Percentiles rank a stretch among this genome's conserved stretches.
Evolutionary conservation across 768 basidiomycete genomes (phyloP).

Genomic region (Collybia sordida): DNA sequence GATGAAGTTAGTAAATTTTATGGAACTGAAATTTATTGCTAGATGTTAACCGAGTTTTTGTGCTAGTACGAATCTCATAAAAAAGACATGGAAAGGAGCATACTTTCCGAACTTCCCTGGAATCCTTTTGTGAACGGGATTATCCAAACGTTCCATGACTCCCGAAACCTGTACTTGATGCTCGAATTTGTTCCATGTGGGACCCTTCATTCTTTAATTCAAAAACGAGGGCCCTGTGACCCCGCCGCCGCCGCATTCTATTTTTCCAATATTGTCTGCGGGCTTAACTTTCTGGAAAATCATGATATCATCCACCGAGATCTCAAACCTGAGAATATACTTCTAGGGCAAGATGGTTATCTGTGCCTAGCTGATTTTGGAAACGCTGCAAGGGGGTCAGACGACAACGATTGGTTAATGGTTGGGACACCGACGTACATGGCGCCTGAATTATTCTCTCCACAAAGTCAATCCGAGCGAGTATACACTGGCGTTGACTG

Average conservation of each 20-base stretch:
- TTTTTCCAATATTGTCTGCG: conserved; percentile 52
- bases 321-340: conserved; percentile 58
- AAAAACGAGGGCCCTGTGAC: conserved; percentile 27
- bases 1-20: conserved; percentile 8
- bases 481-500: conserved; percentile 44
- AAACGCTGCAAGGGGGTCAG: conserved; percentile 23
- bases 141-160: conserved; percentile 44
- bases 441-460: conserved; percentile 45
- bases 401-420: conserved; percentile 25
- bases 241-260: conserved; percentile 44
- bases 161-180: conserved; percentile 46
- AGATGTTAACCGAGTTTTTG: not conserved
- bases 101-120: conserved; percentile 46
- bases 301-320: conserved; percentile 52
- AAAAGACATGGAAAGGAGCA: conserved; percentile 40
- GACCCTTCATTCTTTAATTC: conserved; percentile 37
- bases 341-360: conserved; percentile 57
- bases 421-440: conserved; percentile 48
- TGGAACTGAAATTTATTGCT: not conserved
- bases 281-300: conserved; percentile 43
- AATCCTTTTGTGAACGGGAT: conserved; percentile 52
- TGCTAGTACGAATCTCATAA: conserved; percentile 22
- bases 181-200: conserved; percentile 51
- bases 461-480: conserved; percentile 9
- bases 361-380: conserved; percentile 55